Base-by-base conservation (phyloP, 2,329 filamentous ascomycete genomes). In the Trichoderma sp. region DNA sequence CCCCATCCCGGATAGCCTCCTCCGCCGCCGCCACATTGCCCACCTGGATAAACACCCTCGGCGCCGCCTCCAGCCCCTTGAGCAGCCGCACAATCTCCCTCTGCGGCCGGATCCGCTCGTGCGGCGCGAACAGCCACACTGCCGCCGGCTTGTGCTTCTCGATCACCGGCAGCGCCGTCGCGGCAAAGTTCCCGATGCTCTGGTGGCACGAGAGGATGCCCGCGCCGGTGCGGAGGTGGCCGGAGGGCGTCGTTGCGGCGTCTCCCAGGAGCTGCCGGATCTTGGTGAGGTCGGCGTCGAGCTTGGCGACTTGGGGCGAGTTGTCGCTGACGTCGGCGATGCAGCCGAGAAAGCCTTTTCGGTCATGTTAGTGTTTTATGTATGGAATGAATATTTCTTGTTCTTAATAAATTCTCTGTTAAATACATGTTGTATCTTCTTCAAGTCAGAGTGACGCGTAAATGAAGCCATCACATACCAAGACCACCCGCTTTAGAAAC, bases 61-160 rank as follows among this genome's bases (percentile, higher is more conserved):
- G 79, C 48, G 73, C 77, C 5, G 70, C 60, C 5, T 72, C 71
- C 2, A 58, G 67, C 5, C 19, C 57, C 67, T 78, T 78, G 34
- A 82, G 69, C 3, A 75, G 75, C 57, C 72, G 69, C 39, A 84
- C 77, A 52, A 84, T 79, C 60, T 66, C 72, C 7, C 67, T 71
- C 64, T 81, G 78, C 12, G 80, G 78, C 17, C 80, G 77, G 22
- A 79, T 74, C 17, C 81, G 75, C 5, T 80, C 78, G 35, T 80
- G 77, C 2, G 88, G 87, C 3, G 89, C 89, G 73, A 91, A 91
- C 56, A 92, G 82, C 89, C 89, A 92, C 9, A 89, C 80, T 0
- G 87, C 89, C 2, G 83, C 84, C 2, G 89, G 88, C 0, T 77
- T 77, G 75, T 88, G 84, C 69, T 80, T 78, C 27, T 74, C 73